Conservation (phyloP, 2,329 filamentous ascomycete genomes). For the Neurospora sp. region DNA sequence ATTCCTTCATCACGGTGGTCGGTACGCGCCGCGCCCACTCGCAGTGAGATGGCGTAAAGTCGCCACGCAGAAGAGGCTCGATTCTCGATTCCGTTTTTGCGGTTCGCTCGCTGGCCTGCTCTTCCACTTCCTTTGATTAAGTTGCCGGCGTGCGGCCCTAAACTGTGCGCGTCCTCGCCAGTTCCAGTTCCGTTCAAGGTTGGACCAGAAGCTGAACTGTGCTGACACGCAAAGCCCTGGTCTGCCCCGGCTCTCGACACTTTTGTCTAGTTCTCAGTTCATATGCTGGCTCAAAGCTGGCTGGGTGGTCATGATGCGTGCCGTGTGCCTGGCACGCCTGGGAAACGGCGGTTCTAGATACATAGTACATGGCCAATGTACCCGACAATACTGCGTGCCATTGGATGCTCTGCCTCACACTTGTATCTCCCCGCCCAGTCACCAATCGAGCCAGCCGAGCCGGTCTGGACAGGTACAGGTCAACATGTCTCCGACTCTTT, state of each 20-base stretch:
- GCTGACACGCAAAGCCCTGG: slow-evolving; percentile 1
- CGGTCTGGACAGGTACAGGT: not conserved
- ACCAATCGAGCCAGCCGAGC: not conserved
- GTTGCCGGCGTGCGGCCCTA: not conserved
- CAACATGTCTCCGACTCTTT: not conserved
- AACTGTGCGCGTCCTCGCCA: not conserved
- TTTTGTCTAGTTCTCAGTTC: not conserved
- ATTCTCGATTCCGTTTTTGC: not conserved
- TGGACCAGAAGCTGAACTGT: slow-evolving; percentile 1
- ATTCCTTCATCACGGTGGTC: not conserved
- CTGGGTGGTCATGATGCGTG: not conserved
- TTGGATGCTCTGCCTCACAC: not conserved
- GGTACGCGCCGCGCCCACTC: not conserved
- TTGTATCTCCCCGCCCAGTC: not conserved
- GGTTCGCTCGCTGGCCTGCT: not conserved
- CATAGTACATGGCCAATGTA: not conserved
- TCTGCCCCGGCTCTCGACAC: not conserved
- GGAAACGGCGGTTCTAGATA: not conserved
- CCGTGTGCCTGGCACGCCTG: not conserved
- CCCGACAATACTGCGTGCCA: not conserved
- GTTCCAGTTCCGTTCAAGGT: not conserved
- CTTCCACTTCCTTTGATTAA: not conserved
- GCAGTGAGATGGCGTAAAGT: not conserved
- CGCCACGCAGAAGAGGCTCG: not conserved
- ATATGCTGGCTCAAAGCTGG: not conserved